Evolutionary conservation across 2,329 filamentous ascomycete genomes (phyloP).

Genomic region (Neobulgaria alba): DNA sequence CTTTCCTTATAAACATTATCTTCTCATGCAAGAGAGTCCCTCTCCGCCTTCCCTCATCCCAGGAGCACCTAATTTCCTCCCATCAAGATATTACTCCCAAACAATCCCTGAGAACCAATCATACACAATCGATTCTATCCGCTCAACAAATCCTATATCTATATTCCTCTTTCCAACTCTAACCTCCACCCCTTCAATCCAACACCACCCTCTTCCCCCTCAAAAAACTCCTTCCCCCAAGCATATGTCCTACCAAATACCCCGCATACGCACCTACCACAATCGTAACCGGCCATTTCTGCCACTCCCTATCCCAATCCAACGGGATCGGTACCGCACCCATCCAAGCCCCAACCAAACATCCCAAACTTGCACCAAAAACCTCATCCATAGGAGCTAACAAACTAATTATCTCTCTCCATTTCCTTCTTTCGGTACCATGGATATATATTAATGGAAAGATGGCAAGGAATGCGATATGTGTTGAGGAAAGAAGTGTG

Average conservation of each 20-base stretch:
- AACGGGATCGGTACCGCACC: constrained; percentile 92
- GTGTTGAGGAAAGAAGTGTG: constrained; percentile 71
- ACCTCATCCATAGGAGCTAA: constrained; percentile 71
- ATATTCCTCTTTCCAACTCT: too few relatives aligned
- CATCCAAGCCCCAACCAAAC: constrained; percentile 76
- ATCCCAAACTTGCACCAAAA: constrained; percentile 74
- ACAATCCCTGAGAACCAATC: too few relatives aligned
- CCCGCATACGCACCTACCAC: constrained; percentile 75
- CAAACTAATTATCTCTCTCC: constrained; percentile 60
- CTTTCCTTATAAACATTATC: too few relatives aligned
- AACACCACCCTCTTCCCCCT: constrained; percentile 28
- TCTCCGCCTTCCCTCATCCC: too few relatives aligned
- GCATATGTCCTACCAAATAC: constrained; percentile 59
- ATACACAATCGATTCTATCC: too few relatives aligned
- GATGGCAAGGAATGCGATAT: constrained; percentile 70
- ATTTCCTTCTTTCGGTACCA: constrained; percentile 63
- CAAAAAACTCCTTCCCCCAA: constrained; percentile 36
- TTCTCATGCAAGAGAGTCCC: too few relatives aligned
- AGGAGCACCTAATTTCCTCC: too few relatives aligned
- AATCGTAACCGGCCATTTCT: constrained; percentile 93
- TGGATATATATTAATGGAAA: constrained; percentile 81
- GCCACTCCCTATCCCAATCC: constrained; percentile 99
- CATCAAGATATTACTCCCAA: too few relatives aligned
- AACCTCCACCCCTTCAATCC: constrained; percentile 20
- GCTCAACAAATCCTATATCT: too few relatives aligned